phyloP scores from a whole-genome alignment of 169 alveolate species.

The Babesia caballi region DNA sequence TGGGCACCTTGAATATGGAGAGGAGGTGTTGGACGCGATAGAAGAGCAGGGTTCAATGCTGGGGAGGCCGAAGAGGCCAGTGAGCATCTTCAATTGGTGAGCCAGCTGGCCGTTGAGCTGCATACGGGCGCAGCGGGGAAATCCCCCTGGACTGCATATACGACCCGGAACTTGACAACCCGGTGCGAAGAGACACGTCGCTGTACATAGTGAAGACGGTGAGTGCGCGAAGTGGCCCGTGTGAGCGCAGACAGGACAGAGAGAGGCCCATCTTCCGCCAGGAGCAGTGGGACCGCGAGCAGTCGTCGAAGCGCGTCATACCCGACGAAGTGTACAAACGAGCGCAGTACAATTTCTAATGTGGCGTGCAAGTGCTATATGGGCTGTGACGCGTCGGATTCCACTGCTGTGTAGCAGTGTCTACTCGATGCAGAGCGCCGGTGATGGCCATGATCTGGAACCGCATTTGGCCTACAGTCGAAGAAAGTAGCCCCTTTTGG shows the following conservation, averaged over 20 bases:
- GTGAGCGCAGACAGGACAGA: conserved; percentile 13
- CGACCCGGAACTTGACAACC: conserved; percentile 43
- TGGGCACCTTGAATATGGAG: conserved; percentile 80
- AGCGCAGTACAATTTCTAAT: conserved; percentile 56
- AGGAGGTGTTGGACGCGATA: conserved; percentile 72
- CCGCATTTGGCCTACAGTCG: too few species aligned
- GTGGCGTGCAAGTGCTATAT: too few species aligned
- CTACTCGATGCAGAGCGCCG: too few species aligned
- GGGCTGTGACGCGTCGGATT: too few species aligned
- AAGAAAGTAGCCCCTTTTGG: too few species aligned
- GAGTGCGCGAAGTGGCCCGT: neutral
- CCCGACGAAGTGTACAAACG: conserved; percentile 68
- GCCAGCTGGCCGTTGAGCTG: neutral
- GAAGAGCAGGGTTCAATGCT: conserved; percentile 76
- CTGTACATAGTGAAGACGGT: conserved; percentile 56
- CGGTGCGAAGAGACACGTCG: conserved; percentile 30
- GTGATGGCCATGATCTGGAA: too few species aligned
- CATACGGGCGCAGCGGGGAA: conserved; percentile 50
- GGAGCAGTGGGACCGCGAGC: conserved; percentile 44
- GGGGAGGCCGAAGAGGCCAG: conserved; percentile 78
- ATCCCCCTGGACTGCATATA: conserved; percentile 58
- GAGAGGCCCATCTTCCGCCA: conserved; percentile 49
- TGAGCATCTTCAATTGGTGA: conserved; percentile 77
- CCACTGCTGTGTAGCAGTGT: too few species aligned
- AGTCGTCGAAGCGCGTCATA: conserved; percentile 46